These are phyloP conservation scores for Dipodascus albidus DNA, from an alignment of 805 yeast genomes.

Conservation along the genomic window DNA sequence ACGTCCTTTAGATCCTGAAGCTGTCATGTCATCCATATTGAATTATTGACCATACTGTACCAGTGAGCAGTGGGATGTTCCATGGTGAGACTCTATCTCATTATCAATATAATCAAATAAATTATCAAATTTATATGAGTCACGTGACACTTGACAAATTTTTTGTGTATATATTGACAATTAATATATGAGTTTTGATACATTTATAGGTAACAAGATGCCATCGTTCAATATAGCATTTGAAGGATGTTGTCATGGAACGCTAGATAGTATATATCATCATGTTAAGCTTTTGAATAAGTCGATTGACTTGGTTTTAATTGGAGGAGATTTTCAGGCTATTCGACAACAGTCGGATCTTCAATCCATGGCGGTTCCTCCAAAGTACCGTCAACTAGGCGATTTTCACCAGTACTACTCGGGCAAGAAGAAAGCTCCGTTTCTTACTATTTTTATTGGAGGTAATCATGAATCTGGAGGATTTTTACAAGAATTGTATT, in stretches of 20 bases:
- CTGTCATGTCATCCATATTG: neutral
- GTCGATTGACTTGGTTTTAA: slow-evolving; percentile 48
- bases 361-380: slow-evolving; percentile 63
- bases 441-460: slow-evolving; percentile 73
- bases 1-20: neutral
- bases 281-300: slow-evolving; percentile 16
- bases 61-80: neutral
- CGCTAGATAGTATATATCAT: slow-evolving; percentile 46
- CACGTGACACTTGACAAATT: neutral
- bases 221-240: slow-evolving; percentile 40
- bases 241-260: slow-evolving; percentile 90
- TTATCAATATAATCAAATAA: too few species aligned
- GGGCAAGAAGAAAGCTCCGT: slow-evolving; percentile 54
- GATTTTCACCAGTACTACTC: slow-evolving; percentile 68
- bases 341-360: slow-evolving; percentile 54
- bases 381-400: slow-evolving; percentile 61
- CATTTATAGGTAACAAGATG: neutral
- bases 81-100: too few species aligned
- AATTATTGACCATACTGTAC: neutral
- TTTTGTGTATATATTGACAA: neutral
- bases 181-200: too few species aligned
- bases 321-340: slow-evolving; percentile 91
- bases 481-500: slow-evolving; percentile 55
- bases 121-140: neutral
- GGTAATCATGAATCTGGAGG: slow-evolving; percentile 93